phyloP scores from a whole-genome alignment of 495 filamentous ascomycete genomes.

The Recurvomyces mirabilis region DNA sequence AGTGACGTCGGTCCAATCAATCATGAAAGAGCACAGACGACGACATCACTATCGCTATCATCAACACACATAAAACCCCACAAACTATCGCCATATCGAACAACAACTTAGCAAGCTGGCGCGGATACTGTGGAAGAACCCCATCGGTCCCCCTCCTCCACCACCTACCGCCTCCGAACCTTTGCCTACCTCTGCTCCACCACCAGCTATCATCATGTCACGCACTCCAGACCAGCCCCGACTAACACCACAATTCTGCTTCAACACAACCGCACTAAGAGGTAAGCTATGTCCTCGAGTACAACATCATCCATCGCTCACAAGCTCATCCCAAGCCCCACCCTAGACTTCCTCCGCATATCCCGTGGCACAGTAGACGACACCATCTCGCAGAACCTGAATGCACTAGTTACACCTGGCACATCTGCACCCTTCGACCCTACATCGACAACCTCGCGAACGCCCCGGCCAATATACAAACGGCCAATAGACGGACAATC shows the following conservation, averaged over 20 bases:
- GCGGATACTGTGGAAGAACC: conserved; percentile 24
- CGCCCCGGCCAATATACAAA: conserved; percentile 22
- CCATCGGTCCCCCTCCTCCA: neutral
- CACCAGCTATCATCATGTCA: conserved; percentile 41
- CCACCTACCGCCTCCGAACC: neutral
- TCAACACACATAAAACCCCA: no score
- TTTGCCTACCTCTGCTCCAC: conserved; percentile 2
- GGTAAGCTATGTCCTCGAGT: conserved; percentile 41
- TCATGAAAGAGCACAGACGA: no score
- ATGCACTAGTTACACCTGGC: conserved; percentile 73
- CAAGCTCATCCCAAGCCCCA: conserved; percentile 16
- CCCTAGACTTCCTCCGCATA: conserved; percentile 78
- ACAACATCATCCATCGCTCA: conserved; percentile 7
- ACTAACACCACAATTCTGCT: conserved; percentile 85
- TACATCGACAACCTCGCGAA: conserved; percentile 54
- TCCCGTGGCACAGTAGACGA: conserved; percentile 84
- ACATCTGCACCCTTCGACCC: conserved; percentile 59
- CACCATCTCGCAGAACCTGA: conserved; percentile 84
- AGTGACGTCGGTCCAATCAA: conserved; percentile 8
- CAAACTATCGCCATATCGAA: no score
- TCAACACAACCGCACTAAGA: conserved; percentile 72
- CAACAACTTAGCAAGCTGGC: conserved; percentile 18
- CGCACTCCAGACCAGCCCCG: conserved; percentile 46
- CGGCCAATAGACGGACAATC: conserved; percentile 31
- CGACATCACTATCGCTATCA: no score